A percentile compares a stretch with the other conserved stretches of the same genome.
Evolutionary conservation across 345 rosid species (phyloP).

Genomic region (Ailanthus altissimus): DNA sequence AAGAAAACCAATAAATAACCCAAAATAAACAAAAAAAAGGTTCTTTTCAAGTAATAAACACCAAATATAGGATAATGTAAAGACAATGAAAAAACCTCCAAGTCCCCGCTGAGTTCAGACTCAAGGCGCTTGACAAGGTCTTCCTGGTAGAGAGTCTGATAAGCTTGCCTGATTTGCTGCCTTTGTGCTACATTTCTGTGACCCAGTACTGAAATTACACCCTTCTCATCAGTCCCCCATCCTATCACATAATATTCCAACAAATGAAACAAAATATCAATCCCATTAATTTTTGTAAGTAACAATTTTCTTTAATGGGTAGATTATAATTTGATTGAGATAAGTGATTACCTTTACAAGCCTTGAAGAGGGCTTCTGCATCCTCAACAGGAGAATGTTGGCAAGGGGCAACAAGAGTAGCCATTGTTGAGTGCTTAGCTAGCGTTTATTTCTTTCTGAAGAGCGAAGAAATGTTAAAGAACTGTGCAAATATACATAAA

Average conservation of each 20-base stretch:
- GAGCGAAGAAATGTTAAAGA: background rate
- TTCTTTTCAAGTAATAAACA: too few species aligned
- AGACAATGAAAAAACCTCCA: constrained; percentile 30
- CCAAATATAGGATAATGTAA: background rate
- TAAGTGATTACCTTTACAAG: constrained; percentile 31
- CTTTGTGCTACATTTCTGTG: constrained; percentile 59
- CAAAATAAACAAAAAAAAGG: background rate
- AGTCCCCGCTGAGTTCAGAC: constrained; percentile 60
- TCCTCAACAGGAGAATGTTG: constrained; percentile 28
- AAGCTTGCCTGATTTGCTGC: constrained; percentile 53
- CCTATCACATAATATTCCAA: constrained; percentile 26
- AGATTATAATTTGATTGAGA: too few species aligned
- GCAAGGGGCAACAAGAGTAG: constrained; percentile 19
- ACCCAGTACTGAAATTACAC: constrained; percentile 43
- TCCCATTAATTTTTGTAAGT: too few species aligned
- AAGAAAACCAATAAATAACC: background rate
- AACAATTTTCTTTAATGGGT: too few species aligned
- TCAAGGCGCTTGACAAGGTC: constrained; percentile 63
- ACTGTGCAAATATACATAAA: too few species aligned
- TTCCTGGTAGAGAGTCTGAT: constrained; percentile 42
- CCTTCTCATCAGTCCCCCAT: constrained; percentile 61
- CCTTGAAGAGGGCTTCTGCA: constrained; percentile 33
- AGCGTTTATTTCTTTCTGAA: background rate
- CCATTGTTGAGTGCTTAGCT: constrained; percentile 8
- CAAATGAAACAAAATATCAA: too few species aligned